Evolutionary conservation across 75 land plant genomes (phyloP).

Genomic region (Azolla pinnata): DNA sequence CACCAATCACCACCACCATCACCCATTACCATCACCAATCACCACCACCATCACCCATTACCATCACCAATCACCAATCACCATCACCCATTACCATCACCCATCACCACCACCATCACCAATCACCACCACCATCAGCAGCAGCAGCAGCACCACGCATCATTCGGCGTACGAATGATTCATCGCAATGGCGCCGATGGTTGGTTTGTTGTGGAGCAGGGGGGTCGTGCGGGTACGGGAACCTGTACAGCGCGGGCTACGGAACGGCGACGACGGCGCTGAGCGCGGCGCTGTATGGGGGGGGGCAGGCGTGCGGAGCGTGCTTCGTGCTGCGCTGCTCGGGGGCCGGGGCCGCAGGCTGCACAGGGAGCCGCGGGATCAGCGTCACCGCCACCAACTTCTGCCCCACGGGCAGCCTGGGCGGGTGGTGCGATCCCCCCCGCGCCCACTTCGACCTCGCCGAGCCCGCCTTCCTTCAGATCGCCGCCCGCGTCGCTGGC

Average conservation of each 20-base stretch:
- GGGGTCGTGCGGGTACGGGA: constrained; percentile 26
- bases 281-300: constrained; percentile 15
- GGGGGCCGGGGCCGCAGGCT: constrained; percentile 2
- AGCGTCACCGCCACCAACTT: constrained; percentile 25
- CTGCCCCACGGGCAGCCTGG: constrained; percentile 20
- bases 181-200: no score
- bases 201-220: no score
- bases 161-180: no score
- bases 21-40: no score
- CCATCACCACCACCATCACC: no score
- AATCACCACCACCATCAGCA: no score
- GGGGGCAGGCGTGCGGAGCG: constrained; percentile 22
- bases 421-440: constrained; percentile 95
- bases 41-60: no score
- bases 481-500: constrained; percentile 68
- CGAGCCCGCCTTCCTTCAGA: constrained; percentile 70
- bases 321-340: constrained; percentile 15
- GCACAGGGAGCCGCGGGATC: constrained; percentile 4
- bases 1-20: no score
- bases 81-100: no score
- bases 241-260: constrained; percentile 15
- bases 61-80: no score
- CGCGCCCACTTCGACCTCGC: constrained; percentile 86
- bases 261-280: constrained; percentile 14
- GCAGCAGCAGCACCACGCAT: no score